Percentiles rank a stretch among this genome's conserved stretches.
These are phyloP conservation scores for Neurospora sp. DNA, from an alignment of 2,329 filamentous ascomycete species.

Conservation along the genomic window DNA sequence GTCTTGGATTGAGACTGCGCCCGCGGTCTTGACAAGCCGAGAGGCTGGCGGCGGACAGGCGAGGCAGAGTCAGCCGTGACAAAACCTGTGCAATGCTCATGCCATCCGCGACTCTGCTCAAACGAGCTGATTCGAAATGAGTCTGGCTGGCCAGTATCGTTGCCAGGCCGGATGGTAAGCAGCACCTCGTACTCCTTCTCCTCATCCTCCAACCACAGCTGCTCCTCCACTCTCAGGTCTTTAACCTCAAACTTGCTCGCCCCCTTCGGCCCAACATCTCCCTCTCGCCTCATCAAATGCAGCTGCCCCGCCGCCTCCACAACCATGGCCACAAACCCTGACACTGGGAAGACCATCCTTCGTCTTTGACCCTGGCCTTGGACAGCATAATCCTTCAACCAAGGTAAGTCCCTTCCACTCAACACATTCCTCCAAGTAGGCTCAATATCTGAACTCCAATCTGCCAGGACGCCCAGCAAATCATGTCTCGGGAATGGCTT, in stretches of 20 bases:
- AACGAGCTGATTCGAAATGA: slow-evolving; percentile 23
- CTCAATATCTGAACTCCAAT: slow-evolving; percentile 24
- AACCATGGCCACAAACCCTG: slow-evolving; percentile 32
- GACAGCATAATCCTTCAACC: slow-evolving; percentile 38
- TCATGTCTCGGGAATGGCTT: slow-evolving; percentile 25
- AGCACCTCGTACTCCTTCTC: slow-evolving; percentile 19
- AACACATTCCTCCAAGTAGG: slow-evolving; percentile 30
- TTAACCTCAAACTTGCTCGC: slow-evolving; percentile 16
- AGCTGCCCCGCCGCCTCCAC: slow-evolving; percentile 23
- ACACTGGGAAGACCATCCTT: slow-evolving; percentile 34
- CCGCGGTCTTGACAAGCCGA: not conserved
- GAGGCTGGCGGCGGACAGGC: not conserved
- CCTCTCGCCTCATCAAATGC: slow-evolving; percentile 6
- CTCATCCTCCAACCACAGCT: slow-evolving; percentile 21
- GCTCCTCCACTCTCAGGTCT: slow-evolving; percentile 20
- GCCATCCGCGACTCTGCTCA: slow-evolving; percentile 19
- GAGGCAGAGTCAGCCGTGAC: slow-evolving; percentile 8
- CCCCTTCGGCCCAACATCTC: slow-evolving; percentile 1
- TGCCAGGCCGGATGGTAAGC: slow-evolving; percentile 14
- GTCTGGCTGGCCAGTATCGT: slow-evolving; percentile 15
- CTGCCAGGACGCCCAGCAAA: slow-evolving; percentile 23
- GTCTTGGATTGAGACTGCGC: not conserved
- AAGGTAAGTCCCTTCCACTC: slow-evolving; percentile 29
- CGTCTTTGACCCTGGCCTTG: slow-evolving; percentile 22
- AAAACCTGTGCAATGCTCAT: slow-evolving; percentile 20